Conservation (phyloP, 2,329 filamentous ascomycete species). For the Clarireedia monteithiana region DNA sequence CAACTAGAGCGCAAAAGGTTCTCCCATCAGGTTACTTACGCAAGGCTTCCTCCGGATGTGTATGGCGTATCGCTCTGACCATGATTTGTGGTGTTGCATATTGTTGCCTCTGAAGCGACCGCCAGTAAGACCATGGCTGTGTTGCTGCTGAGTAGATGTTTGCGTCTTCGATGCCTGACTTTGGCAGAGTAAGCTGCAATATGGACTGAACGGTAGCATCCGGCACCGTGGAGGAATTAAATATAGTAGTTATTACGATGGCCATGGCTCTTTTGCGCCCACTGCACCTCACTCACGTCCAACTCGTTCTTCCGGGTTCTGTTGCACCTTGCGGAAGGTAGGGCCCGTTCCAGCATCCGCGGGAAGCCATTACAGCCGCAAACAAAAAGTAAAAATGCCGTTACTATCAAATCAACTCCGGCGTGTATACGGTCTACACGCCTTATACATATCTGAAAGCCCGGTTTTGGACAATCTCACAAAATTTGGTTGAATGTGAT, state of each 20-base stretch:
- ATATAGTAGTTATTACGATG: neutral
- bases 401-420: neutral
- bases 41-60: neutral
- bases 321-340: conserved; percentile 10
- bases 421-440: too few relatives aligned
- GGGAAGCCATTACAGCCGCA: neutral
- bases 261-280: neutral
- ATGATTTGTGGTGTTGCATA: neutral
- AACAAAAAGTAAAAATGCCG: conserved; percentile 6
- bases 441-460: too few relatives aligned
- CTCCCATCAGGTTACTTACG: too few relatives aligned
- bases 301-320: neutral
- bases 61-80: neutral
- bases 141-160: too few relatives aligned
- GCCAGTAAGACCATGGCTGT: neutral
- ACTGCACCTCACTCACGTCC: neutral
- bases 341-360: conserved; percentile 5
- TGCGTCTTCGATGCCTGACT: too few relatives aligned
- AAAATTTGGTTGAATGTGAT: neutral
- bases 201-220: neutral
- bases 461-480: neutral
- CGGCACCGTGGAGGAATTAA: neutral
- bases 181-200: neutral
- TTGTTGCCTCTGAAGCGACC: neutral
- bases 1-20: neutral